Evolutionary conservation across 2,329 filamentous ascomycete species (phyloP).

Genomic region (Aspergillus fischeri): DNA sequence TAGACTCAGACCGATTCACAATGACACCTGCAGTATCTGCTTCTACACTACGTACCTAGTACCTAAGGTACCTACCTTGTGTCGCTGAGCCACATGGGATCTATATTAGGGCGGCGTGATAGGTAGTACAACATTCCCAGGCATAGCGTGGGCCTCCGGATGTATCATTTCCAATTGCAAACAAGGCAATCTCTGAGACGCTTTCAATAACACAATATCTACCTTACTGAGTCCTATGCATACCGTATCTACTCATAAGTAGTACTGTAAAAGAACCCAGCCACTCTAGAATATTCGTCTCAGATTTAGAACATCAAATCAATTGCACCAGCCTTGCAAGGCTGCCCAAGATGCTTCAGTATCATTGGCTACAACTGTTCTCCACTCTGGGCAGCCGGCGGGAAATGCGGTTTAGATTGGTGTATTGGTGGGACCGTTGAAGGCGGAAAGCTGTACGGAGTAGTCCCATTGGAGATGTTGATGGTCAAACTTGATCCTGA

Average conservation of each 20-base stretch:
- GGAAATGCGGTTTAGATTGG: background rate
- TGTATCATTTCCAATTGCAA: background rate
- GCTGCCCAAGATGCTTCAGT: conserved; percentile 12
- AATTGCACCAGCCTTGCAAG: conserved; percentile 18
- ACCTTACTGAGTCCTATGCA: background rate
- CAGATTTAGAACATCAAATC: background rate
- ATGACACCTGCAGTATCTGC: background rate
- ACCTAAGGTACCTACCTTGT: too few relatives aligned
- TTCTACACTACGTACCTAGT: background rate
- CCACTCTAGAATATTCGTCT: too few relatives aligned
- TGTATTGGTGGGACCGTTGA: background rate
- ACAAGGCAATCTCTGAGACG: background rate
- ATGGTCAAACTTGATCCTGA: background rate
- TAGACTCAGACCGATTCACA: background rate
- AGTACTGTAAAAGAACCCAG: too few relatives aligned
- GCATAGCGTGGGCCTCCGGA: background rate
- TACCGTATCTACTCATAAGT: background rate
- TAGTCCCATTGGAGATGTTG: background rate
- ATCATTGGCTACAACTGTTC: background rate
- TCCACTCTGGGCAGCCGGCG: background rate
- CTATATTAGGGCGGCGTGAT: background rate
- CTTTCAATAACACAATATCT: background rate
- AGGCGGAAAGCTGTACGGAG: background rate
- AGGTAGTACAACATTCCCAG: background rate
- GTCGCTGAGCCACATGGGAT: background rate